phyloP scores from a whole-genome alignment of 257 asterid species.

The Craterostigma plantagineum region DNA sequence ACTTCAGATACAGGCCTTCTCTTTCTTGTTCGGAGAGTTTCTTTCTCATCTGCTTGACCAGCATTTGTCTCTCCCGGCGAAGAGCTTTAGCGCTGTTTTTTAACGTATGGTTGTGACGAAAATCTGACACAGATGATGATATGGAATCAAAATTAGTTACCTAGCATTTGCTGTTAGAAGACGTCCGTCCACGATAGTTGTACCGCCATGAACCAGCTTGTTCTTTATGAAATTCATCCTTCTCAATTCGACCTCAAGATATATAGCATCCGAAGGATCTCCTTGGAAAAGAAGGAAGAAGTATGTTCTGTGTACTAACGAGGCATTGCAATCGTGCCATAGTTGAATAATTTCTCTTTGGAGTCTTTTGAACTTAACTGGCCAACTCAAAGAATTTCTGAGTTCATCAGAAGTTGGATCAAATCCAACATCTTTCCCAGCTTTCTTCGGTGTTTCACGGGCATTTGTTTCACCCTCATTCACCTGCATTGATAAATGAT shows the following conservation, averaged over 20 bases:
- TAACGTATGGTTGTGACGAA: too few species aligned
- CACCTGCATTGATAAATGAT: constrained; percentile 21
- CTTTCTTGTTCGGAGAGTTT: constrained; percentile 59
- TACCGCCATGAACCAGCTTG: constrained; percentile 44
- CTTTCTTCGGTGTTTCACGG: constrained; percentile 21
- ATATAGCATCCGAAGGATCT: constrained; percentile 70
- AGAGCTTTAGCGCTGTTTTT: constrained; percentile 59
- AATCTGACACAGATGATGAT: too few species aligned
- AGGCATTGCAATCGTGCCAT: too few species aligned
- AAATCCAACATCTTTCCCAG: constrained; percentile 40
- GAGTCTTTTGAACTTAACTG: constrained; percentile 8
- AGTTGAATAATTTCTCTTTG: too few species aligned
- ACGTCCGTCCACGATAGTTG: constrained; percentile 38
- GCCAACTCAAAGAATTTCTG: constrained; percentile 46
- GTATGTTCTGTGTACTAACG: constrained; percentile 52
- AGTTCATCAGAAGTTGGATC: constrained; percentile 43
- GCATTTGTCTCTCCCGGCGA: constrained; percentile 54
- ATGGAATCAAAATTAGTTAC: neutral
- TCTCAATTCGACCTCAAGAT: constrained; percentile 73
- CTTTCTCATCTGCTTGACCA: constrained; percentile 68
- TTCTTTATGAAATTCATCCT: constrained; percentile 55
- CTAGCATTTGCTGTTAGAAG: constrained; percentile 25
- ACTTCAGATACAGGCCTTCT: constrained; percentile 42
- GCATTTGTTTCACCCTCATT: constrained; percentile 20
- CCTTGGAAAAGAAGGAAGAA: constrained; percentile 80